Evolutionary conservation across 1,139 yeast species (phyloP), one percentile per base, ranked within the genome.

Genomic region (Scheffersomyces segobiensis): DNA sequence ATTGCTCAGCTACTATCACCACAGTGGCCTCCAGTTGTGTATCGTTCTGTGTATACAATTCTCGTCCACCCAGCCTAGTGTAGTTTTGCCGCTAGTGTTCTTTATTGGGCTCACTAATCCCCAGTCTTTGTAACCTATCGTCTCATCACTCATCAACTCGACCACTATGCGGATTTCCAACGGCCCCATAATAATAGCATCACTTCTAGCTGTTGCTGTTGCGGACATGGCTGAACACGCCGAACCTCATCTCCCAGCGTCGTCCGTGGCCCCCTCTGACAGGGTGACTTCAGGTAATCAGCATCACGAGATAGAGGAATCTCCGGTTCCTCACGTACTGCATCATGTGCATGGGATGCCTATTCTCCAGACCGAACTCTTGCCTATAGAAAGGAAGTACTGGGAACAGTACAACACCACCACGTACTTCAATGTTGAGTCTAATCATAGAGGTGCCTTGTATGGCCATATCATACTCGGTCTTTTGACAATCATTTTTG

Each of bases 351-450:
- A 92, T 67, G 97, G 97, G 0, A 71, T 84, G 60, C 95, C 97
- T 0, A 90, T 93, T 52, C 78, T 93, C 53, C 78, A 90, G 55
- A 89, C 91, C 0, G 68, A 84, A 39, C 77, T 93, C 54, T 81
- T 87, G 49, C 90, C 95, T 0, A 89, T 86, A 57, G 97, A 93
- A 72, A 77, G 86, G 57, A 71, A 81, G 26, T 93, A 82, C 72
- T 93, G 98, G 98, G 88, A 87, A 57, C 72, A 74, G 49, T 93
- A 92, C 73, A 86, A 90, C 67, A 86, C 96, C n/a, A 88, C 96
- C 6, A 89, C 92, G 17, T 93, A 83, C 71, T 85, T 91, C 73
- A 86, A 83, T 14, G 74, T 85, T n/a, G 83, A 82, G 0, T 69
- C 82, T 0, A 72, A 79, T 4, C 82, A 82, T 63, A 82, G 84